Base-by-base conservation (phyloP, 805 yeast species). In the Pichia exigua region DNA sequence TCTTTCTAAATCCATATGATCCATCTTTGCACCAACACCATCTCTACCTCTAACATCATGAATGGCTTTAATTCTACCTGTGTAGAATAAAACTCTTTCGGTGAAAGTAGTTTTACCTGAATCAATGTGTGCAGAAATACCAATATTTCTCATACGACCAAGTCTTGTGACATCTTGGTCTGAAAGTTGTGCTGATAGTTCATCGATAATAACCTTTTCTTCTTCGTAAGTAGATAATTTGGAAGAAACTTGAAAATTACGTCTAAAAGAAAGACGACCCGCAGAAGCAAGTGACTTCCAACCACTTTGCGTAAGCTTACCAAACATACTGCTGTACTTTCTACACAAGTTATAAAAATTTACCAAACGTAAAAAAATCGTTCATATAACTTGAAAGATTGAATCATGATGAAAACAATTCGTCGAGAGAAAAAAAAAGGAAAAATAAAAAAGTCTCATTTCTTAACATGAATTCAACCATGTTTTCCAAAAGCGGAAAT, bases 21-120 rank as follows among this genome's bases (percentile, higher is more conserved):
- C 99, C 99, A 94, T 94, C 73, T 91, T 94, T 51, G 99, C 99
- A 55, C 99, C 99, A 53, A 94, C 98, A 59, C 90, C 84, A 68
- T 94, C 99, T 63, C 94, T 82, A 46, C 99, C 99, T 68, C 99
- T 79, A 45, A 87, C 97, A 70, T 91, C 98, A 65, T 91, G 98
- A 63, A 91, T 92, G 28, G 96, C 95, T 65, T 91, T 88, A 69
- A 94, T 94, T 66, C 99, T 81, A 54, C 99, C 99, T 2, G 99
- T 94, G 68, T 94, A 94, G 72, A 80, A 94, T 61, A 94, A 72
- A 32, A 94, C 99, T 68, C 99, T 86, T 72, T 94, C 99, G 17
- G 98, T 94, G 71, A 94, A 94, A 0, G 99, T 94, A 46, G 99
- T 94, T 65, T 94, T 94, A 54, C 99, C 99, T 4, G 97, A 89